phyloP scores from a whole-genome alignment of 257 asterid species.

The Galeopsis tetrahit region DNA sequence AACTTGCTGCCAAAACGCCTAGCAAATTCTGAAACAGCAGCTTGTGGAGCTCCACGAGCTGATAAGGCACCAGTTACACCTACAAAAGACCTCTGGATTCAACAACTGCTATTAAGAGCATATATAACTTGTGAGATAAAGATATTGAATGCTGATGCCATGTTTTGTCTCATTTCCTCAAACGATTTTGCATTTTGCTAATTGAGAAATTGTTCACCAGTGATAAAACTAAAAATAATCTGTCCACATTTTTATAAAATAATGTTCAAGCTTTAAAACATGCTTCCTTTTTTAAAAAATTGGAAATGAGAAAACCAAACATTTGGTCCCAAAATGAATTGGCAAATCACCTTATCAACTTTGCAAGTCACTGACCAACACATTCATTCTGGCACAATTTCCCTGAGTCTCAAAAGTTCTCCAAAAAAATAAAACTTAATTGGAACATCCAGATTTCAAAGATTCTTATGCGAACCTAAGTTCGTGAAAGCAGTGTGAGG shows the following conservation, averaged over 20 bases:
- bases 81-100: constrained; percentile 36
- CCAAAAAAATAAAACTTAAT: background rate
- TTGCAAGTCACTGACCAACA: constrained; percentile 18
- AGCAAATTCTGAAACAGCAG: constrained; percentile 44
- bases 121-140: constrained; percentile 5
- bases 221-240: background rate
- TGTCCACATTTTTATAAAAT: constrained; percentile 16
- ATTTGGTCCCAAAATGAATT: constrained; percentile 1
- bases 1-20: constrained; percentile 40
- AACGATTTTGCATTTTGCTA: background rate
- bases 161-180: constrained; percentile 6
- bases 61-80: constrained; percentile 47
- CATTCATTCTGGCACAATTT: constrained; percentile 13
- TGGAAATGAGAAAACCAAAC: background rate
- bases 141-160: constrained; percentile 1
- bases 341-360: constrained; percentile 23
- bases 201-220: background rate
- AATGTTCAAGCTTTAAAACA: background rate
- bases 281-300: background rate
- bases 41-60: constrained; percentile 41
- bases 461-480: constrained; percentile 3
- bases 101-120: constrained; percentile 26
- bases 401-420: background rate
- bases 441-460: constrained; percentile 14
- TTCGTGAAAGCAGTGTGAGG: constrained; percentile 3